A percentile compares a stretch with the other conserved stretches of the same genome.
Conservation (phyloP, 2,329 filamentous ascomycete species). For the Colletotrichum shisoi region DNA sequence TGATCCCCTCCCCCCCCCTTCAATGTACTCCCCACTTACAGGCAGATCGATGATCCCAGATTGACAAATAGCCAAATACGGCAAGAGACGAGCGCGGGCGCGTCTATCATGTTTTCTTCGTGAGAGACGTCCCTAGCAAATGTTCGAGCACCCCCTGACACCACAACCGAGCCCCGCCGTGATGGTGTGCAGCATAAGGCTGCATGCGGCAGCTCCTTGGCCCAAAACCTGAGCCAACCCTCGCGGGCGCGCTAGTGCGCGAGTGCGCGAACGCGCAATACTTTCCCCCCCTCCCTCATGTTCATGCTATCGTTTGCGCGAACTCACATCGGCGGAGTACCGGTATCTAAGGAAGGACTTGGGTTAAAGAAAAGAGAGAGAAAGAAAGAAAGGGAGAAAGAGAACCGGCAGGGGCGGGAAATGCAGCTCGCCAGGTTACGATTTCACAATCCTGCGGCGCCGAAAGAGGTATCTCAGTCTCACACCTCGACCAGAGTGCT, state of each 20-base stretch:
- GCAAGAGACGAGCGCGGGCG: neutral
- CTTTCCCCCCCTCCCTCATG: no score
- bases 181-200: constrained; percentile 35
- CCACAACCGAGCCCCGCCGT: neutral
- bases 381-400: no score
- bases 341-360: neutral
- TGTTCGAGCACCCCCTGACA: neutral
- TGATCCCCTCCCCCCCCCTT: neutral
- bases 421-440: neutral
- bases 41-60: no score
- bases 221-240: neutral
- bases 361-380: no score
- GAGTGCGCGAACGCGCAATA: constrained; percentile 16
- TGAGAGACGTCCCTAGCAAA: neutral
- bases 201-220: constrained; percentile 13
- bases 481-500: constrained; percentile 25
- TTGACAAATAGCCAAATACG: neutral
- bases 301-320: neutral
- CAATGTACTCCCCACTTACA: neutral
- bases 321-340: neutral
- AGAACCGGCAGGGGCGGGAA: no score
- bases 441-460: neutral
- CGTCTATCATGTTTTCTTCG: neutral
- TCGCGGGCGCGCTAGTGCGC: neutral
- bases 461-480: neutral